A percentile compares a stretch with the other conserved stretches of the same genome.
phyloP scores from a whole-genome alignment of 306 rosid species.

The Vigna reflexopilosa region DNA sequence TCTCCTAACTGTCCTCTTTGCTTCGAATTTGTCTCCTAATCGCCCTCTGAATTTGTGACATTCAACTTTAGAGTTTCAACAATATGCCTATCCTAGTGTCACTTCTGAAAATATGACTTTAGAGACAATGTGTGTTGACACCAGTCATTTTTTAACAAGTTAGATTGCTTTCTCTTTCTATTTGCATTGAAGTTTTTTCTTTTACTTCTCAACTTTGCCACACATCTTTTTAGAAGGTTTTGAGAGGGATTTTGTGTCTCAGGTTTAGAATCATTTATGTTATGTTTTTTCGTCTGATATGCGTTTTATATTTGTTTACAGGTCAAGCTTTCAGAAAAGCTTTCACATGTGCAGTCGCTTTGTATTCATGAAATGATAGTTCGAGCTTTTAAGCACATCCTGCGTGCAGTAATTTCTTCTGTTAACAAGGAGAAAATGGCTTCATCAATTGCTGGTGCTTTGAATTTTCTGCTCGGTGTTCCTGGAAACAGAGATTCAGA shows the following conservation, averaged over 20 bases:
- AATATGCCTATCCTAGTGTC: constrained; percentile 6
- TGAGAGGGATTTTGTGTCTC: constrained; percentile 23
- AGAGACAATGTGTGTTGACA: constrained; percentile 26
- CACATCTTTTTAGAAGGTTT: constrained; percentile 39
- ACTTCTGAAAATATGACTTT: constrained; percentile 27
- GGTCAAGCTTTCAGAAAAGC: constrained; percentile 97
- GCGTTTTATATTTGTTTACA: constrained; percentile 52
- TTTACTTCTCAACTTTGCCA: constrained; percentile 21
- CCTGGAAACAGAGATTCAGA: constrained; percentile 61
- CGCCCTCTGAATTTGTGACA: constrained; percentile 9
- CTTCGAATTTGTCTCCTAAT: too few species aligned
- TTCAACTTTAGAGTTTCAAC: constrained; percentile 27
- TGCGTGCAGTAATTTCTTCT: constrained; percentile 89
- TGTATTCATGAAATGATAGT: constrained; percentile 98
- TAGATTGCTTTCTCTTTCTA: constrained; percentile 34
- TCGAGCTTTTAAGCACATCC: constrained; percentile 95
- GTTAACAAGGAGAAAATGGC: constrained; percentile 72
- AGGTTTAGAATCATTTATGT: constrained; percentile 26
- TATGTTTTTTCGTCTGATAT: constrained; percentile 37
- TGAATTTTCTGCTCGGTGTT: constrained; percentile 88
- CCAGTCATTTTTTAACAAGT: not conserved
- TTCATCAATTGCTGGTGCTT: constrained; percentile 78
- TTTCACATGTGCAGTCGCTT: constrained; percentile 95
- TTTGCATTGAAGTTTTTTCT: constrained; percentile 28
- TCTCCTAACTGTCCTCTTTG: constrained; percentile 13